phyloP scores from a whole-genome alignment of 352 stramenopile genomes.

The Phytophthora cajani region DNA sequence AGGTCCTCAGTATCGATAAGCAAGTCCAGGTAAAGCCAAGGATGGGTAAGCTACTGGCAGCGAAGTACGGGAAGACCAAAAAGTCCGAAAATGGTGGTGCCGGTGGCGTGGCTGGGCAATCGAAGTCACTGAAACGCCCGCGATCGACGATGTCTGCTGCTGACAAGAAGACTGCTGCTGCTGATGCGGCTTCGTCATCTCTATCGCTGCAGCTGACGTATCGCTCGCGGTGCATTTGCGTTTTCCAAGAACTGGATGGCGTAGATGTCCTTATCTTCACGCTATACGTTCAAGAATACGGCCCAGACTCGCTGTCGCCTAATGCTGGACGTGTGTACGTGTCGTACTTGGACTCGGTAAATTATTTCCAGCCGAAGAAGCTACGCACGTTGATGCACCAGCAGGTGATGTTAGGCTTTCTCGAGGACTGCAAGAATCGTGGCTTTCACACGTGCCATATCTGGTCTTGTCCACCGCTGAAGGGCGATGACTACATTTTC shows the following conservation, averaged over 20 bases:
- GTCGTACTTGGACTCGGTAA: constrained; percentile 90
- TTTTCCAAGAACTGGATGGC: constrained; percentile 90
- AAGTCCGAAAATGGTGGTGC: constrained; percentile 34
- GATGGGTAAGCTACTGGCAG: constrained; percentile 77
- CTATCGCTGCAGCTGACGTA: constrained; percentile 82
- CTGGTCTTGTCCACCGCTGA: constrained; percentile 90
- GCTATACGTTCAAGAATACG: constrained; percentile 91
- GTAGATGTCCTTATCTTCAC: constrained; percentile 91
- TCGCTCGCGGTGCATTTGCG: constrained; percentile 88
- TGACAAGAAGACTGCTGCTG: constrained; percentile 29
- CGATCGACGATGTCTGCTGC: constrained; percentile 31
- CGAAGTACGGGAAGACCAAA: constrained; percentile 73
- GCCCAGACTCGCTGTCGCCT: constrained; percentile 67
- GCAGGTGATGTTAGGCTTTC: constrained; percentile 88
- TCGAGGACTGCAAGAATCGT: constrained; percentile 88
- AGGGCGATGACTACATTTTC: constrained; percentile 92
- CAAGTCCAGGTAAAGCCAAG: constrained; percentile 88
- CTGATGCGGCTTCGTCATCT: constrained; percentile 21
- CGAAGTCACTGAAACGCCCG: constrained; percentile 80
- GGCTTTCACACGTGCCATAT: constrained; percentile 90
- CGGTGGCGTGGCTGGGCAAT: constrained; percentile 26
- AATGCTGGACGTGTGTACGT: constrained; percentile 89
- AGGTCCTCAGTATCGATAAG: constrained; percentile 88
- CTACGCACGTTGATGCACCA: constrained; percentile 89
- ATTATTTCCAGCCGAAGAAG: constrained; percentile 91